Base-by-base conservation (phyloP, 129 eudicot genomes). In the Pulicaria dysenterica region DNA sequence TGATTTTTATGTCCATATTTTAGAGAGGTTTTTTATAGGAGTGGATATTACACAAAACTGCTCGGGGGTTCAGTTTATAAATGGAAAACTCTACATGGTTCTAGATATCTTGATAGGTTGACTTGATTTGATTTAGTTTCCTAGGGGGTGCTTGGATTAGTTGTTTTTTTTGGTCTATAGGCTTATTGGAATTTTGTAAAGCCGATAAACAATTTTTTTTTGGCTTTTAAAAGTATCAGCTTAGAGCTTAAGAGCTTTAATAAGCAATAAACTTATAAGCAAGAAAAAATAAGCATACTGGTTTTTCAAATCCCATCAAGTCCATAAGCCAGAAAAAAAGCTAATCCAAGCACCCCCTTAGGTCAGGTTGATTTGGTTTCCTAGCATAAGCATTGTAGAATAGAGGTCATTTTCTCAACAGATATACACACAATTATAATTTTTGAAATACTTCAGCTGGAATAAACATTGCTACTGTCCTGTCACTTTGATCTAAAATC, bases 1-100 rank as follows among this genome's bases (percentile, higher is more conserved):
- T 72, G 24, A 68, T 38, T 8, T 19, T 24, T 46, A 56, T 43
- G 6, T 45, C 19, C 12, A 24, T 63, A 41, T 40, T 39, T 38
- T 61, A 60, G 64, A n/a, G 12, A 47, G 11, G 39, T 64, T 41
- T 45, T 24, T 16, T 62, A 9, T 37, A 13, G 8, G 53, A 42
- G 64, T 14, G 73, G 64, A 41, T 72, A 73, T 46, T 38, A 37
- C 12, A 53, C 39, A 53, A 50, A 63, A 51, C 36, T 74, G 44
- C 44, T 8, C 17, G 42, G 65, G 40, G 58, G 24, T 53, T 53
- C 54, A 44, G n/a, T 43, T 41, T 59, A 17, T 17, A 46, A 59
- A 73, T 17, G 10, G 7, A 46, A 13, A 39, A 45, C 47, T 49
- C 48, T 48, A 6, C 41, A 9, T 41, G 31, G 31, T 9, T 64